phyloP scores from a whole-genome alignment of 345 rosid species.

The Ceriops tagal region DNA sequence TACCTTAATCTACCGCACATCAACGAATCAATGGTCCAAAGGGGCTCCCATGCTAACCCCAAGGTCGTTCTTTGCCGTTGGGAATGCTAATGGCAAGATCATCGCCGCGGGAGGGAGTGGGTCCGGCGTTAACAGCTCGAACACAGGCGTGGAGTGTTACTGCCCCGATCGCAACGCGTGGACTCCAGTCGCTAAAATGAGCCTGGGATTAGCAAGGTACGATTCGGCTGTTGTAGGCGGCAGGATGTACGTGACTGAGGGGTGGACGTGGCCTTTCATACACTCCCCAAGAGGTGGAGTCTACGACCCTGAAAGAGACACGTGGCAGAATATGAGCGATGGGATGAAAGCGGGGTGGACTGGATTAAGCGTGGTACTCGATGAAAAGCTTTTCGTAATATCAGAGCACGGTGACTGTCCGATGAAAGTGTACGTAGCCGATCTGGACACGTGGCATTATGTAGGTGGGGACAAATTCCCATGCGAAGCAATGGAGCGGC shows the following conservation, averaged over 20 bases:
- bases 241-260: slow-evolving; percentile 59
- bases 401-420: slow-evolving; percentile 64
- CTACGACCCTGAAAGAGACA: slow-evolving; percentile 41
- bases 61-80: slow-evolving; percentile 50
- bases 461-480: slow-evolving; percentile 57
- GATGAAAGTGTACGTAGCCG: slow-evolving; percentile 52
- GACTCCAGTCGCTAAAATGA: slow-evolving; percentile 34
- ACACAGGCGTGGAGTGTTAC: slow-evolving; percentile 50
- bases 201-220: slow-evolving; percentile 45
- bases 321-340: slow-evolving; percentile 57
- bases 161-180: slow-evolving; percentile 48
- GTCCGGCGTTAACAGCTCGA: slow-evolving; percentile 23
- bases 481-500: slow-evolving; percentile 39
- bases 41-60: slow-evolving; percentile 49
- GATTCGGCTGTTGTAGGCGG: slow-evolving; percentile 59
- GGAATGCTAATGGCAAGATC: slow-evolving; percentile 41
- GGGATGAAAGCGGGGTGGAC: slow-evolving; percentile 83
- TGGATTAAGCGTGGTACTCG: slow-evolving; percentile 47
- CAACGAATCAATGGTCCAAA: slow-evolving; percentile 58
- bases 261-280: slow-evolving; percentile 82
- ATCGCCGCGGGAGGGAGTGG: slow-evolving; percentile 63
- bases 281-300: slow-evolving; percentile 56
- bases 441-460: slow-evolving; percentile 48
- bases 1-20: slow-evolving; percentile 39
- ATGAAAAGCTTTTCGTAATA: slow-evolving; percentile 45